These are phyloP conservation scores for Dioscorea cayenensis DNA, from an alignment of 116 monocot genomes.

Conservation along the genomic window DNA sequence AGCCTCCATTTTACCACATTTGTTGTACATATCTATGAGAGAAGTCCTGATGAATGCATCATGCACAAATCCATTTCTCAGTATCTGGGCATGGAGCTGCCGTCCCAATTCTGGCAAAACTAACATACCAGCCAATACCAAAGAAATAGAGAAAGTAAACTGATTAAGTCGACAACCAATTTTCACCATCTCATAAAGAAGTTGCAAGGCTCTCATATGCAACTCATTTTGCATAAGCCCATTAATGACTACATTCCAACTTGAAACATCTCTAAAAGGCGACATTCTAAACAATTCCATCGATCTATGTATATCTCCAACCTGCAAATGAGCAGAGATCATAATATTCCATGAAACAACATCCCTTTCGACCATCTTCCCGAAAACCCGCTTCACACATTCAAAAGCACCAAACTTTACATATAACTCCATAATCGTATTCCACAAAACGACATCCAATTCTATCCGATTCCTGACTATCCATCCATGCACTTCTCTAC, in stretches of 20 bases:
- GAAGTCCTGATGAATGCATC: slow-evolving; percentile 52
- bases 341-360: slow-evolving; percentile 68
- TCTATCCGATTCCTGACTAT: slow-evolving; percentile 35
- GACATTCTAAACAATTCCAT: slow-evolving; percentile 47
- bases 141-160: slow-evolving; percentile 55
- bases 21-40: slow-evolving; percentile 83
- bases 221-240: slow-evolving; percentile 47
- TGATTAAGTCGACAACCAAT: slow-evolving; percentile 37
- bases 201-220: slow-evolving; percentile 29
- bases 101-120: slow-evolving; percentile 39
- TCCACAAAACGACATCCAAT: slow-evolving; percentile 47
- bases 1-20: slow-evolving; percentile 52
- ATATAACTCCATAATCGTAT: slow-evolving; percentile 66
- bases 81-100: slow-evolving; percentile 49
- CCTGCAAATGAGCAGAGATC: slow-evolving; percentile 36
- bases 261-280: slow-evolving; percentile 43
- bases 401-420: slow-evolving; percentile 41
- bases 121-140: slow-evolving; percentile 45
- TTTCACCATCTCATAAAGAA: slow-evolving; percentile 46
- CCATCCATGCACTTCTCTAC: slow-evolving; percentile 70
- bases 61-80: slow-evolving; percentile 29
- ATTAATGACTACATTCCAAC: slow-evolving; percentile 76
- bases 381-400: slow-evolving; percentile 33
- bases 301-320: slow-evolving; percentile 37
- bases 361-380: slow-evolving; percentile 40